These are phyloP conservation scores for Podosphaera xanthii DNA, from an alignment of 2,329 filamentous ascomycete genomes.

Conservation along the genomic window DNA sequence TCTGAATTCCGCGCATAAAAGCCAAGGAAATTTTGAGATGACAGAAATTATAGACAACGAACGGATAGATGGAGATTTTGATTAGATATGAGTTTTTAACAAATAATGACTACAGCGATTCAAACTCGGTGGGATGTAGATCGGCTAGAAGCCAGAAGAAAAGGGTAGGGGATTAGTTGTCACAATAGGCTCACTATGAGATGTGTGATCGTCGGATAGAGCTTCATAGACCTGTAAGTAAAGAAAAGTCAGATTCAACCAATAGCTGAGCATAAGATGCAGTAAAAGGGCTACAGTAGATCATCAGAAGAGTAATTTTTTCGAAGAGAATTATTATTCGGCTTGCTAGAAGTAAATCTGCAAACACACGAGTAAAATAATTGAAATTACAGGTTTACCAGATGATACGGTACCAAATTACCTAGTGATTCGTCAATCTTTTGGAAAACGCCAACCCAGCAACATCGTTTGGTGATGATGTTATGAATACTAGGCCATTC, in stretches of 20 bases:
- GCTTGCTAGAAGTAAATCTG: too few species aligned
- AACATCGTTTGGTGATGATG: neutral
- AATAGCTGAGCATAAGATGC: too few species aligned
- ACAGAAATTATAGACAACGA: neutral
- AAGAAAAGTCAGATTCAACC: neutral
- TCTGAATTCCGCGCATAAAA: neutral
- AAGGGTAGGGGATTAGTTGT: too few species aligned
- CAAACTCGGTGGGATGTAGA: neutral
- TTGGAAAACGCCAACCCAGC: neutral
- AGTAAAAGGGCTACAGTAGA: too few species aligned
- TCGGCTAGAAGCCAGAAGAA: too few species aligned
- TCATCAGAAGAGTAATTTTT: too few species aligned
- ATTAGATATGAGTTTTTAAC: neutral
- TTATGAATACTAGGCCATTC: neutral
- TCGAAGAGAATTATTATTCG: too few species aligned
- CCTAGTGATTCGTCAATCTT: neutral
- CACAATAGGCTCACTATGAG: too few species aligned
- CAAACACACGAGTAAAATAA: neutral
- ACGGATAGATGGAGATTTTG: neutral
- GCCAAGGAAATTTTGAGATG: neutral
- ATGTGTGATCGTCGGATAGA: neutral
- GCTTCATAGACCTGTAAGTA: neutral
- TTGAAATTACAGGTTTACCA: neutral
- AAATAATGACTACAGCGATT: neutral
- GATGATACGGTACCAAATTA: neutral